These are phyloP conservation scores for Leccinum fallax DNA, from an alignment of 1,284 basidiomycete genomes.

Conservation along the genomic window DNA sequence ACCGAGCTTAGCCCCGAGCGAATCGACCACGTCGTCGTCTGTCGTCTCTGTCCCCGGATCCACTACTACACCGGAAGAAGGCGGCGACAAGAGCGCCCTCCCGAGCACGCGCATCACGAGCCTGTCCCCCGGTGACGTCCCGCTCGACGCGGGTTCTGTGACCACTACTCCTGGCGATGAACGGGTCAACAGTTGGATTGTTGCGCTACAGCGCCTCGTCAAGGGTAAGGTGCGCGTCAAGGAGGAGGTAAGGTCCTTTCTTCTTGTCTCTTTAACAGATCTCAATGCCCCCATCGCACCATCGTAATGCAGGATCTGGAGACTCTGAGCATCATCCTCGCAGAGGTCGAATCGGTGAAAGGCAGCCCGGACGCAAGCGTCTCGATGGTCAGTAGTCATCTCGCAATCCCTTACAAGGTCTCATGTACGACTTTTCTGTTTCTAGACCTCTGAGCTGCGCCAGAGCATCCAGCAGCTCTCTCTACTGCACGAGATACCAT, in stretches of 20 bases:
- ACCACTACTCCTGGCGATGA: conserved; percentile 3
- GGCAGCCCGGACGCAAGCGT: conserved; percentile 7
- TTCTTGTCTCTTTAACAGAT: not conserved
- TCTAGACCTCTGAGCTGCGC: conserved; percentile 21
- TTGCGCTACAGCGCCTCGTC: conserved; percentile 31
- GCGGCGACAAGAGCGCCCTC: not conserved
- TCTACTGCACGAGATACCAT: conserved; percentile 33
- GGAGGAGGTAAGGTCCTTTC: conserved; percentile 25
- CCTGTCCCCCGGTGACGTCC: conserved; percentile 16
- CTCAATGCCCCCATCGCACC: not conserved
- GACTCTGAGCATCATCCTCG: conserved; percentile 28
- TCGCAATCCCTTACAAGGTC: not conserved
- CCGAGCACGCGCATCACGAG: conserved; percentile 26
- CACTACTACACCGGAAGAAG: not conserved
- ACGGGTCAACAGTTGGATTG: conserved; percentile 19
- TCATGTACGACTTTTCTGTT: conserved; percentile 2
- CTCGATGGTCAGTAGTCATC: conserved; percentile 19
- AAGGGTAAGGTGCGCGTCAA: conserved; percentile 31
- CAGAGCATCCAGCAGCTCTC: conserved; percentile 28
- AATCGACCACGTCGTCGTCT: conserved; percentile 13
- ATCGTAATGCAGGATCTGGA: conserved; percentile 24
- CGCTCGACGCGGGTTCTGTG: not conserved
- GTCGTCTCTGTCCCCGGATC: conserved; percentile 5
- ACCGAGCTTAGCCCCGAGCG: conserved; percentile 6
- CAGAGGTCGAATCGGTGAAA: conserved; percentile 34